Percentiles rank a stretch among this genome's conserved stretches.
Conservation (phyloP, 306 rosid species). For the Oxytropis ochrocephala region DNA sequence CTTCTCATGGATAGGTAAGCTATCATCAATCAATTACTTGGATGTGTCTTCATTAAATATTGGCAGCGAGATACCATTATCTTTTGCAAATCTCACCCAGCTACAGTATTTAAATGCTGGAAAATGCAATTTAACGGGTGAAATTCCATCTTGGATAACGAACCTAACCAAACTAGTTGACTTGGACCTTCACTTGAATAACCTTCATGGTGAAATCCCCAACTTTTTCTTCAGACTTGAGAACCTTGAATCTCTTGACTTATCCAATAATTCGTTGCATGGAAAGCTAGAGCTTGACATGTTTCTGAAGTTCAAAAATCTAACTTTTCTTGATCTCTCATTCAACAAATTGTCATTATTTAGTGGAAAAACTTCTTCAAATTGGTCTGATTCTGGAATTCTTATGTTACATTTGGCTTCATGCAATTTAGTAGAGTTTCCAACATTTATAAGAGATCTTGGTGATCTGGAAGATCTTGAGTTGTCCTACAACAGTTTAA, state of each 20-base stretch:
- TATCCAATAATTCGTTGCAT: neutral
- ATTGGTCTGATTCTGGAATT: neutral
- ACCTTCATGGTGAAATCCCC: constrained; percentile 10
- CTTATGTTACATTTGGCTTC: neutral
- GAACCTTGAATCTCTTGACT: neutral
- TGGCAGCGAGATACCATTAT: neutral
- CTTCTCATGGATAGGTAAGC: constrained; percentile 9
- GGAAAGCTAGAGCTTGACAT: constrained; percentile 5
- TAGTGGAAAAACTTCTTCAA: neutral
- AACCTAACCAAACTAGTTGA: constrained; percentile 1
- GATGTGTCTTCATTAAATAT: constrained; percentile 7
- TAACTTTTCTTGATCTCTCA: neutral
- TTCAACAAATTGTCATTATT: neutral
- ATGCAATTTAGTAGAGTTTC: constrained; percentile 9
- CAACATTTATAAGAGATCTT: neutral
- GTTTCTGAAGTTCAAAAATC: neutral
- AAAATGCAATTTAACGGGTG: neutral
- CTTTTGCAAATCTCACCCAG: constrained; percentile 11
- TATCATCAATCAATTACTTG: neutral
- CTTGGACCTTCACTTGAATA: neutral
- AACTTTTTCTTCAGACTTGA: constrained; percentile 4
- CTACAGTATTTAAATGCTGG: neutral
- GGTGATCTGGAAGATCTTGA: neutral
- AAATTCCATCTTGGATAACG: constrained; percentile 12
- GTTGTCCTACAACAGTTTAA: neutral